A percentile compares a stretch with the other conserved stretches of the same genome.
Evolutionary conservation across 1,284 basidiomycete genomes (phyloP).

Genomic region (Mycena sp.): DNA sequence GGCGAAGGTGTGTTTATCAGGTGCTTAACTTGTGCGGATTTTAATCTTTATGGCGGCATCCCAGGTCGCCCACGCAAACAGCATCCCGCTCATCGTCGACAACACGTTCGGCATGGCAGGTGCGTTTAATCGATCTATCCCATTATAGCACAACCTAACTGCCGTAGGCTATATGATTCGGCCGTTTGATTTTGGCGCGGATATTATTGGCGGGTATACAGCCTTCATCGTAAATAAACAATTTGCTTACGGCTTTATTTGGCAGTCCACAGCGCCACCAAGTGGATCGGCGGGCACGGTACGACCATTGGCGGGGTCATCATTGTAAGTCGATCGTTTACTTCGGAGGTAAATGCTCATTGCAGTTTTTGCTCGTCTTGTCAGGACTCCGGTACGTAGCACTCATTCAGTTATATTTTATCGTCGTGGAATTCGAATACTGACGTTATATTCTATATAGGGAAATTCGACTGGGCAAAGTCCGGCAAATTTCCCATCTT

Average conservation of each 20-base stretch:
- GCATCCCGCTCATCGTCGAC: conserved; percentile 86
- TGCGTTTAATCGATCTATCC: too few relatives aligned
- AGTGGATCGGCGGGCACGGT: conserved; percentile 93
- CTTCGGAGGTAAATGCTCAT: too few relatives aligned
- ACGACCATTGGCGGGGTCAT: conserved; percentile 89
- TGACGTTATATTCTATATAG: conserved; percentile 39
- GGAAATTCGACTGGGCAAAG: conserved; percentile 87
- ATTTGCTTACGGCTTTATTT: not conserved
- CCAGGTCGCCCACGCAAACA: conserved; percentile 74
- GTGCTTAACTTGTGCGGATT: not conserved
- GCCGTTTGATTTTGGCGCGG: conserved; percentile 84
- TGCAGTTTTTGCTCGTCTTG: too few relatives aligned
- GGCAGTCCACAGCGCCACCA: conserved; percentile 84
- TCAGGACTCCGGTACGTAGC: conserved; percentile 15
- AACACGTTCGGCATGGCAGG: conserved; percentile 92
- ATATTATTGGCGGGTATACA: conserved; percentile 70
- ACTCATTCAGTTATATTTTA: too few relatives aligned
- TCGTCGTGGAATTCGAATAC: too few relatives aligned
- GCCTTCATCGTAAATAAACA: not conserved
- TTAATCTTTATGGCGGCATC: not conserved
- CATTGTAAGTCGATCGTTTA: conserved; percentile 53
- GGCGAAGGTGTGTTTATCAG: conserved; percentile 60
- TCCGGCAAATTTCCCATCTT: conserved; percentile 86
- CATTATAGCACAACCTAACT: not conserved
- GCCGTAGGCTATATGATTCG: conserved; percentile 70